These are phyloP conservation scores for Xylona heveae DNA, from an alignment of 495 filamentous ascomycete species.

Conservation along the genomic window DNA sequence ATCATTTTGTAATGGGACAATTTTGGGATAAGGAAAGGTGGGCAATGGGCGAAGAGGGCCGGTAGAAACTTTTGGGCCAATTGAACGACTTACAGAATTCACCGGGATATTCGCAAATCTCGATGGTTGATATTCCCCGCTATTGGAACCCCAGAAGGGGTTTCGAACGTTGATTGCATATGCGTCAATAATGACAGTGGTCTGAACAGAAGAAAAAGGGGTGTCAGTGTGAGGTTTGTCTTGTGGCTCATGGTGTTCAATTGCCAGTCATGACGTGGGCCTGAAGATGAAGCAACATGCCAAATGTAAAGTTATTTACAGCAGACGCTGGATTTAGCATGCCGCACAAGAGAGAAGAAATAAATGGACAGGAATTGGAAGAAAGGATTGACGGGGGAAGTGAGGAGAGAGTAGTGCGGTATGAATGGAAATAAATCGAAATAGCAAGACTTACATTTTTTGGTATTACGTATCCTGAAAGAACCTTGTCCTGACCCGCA, in stretches of 20 bases:
- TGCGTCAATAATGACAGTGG: slow-evolving; percentile 18
- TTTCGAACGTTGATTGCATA: slow-evolving; percentile 18
- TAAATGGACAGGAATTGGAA: slow-evolving; percentile 9
- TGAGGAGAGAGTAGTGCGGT: neutral
- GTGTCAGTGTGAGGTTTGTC: too few relatives aligned
- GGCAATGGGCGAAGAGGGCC: too few relatives aligned
- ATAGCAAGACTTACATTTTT: too few relatives aligned
- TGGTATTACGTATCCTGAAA: too few relatives aligned
- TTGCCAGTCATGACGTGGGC: slow-evolving; percentile 13
- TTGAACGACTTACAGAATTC: too few relatives aligned
- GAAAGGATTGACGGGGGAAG: slow-evolving; percentile 6
- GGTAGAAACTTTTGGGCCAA: too few relatives aligned
- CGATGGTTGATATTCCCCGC: slow-evolving; percentile 9
- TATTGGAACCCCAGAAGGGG: slow-evolving; percentile 16
- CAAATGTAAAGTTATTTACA: slow-evolving; percentile 17
- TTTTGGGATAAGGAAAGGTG: too few relatives aligned
- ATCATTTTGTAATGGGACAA: too few relatives aligned
- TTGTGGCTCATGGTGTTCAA: slow-evolving; percentile 11
- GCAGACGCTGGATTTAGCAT: slow-evolving; percentile 16
- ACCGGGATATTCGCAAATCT: slow-evolving; percentile 3
- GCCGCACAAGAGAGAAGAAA: too few relatives aligned
- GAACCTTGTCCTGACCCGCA: too few relatives aligned
- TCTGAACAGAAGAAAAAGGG: too few relatives aligned
- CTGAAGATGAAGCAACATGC: slow-evolving; percentile 17
- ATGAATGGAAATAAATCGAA: too few relatives aligned